phyloP scores from a whole-genome alignment of 129 eudicot species.

The Flaveria trinervia region DNA sequence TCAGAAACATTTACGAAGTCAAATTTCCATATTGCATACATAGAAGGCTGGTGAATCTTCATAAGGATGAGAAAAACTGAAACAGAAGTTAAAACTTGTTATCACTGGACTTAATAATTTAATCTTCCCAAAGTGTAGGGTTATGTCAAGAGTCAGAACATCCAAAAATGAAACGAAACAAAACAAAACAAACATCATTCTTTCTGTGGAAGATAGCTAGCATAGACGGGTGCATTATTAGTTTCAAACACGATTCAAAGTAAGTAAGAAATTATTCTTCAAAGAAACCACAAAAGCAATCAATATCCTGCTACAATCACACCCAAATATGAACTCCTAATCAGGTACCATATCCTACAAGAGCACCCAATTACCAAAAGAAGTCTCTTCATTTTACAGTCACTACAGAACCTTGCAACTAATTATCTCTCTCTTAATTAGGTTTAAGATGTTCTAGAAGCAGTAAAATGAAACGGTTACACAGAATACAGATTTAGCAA shows the following conservation, averaged over 20 bases:
- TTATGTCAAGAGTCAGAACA: constrained; percentile 23
- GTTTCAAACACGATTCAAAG: background rate
- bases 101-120: too few species aligned
- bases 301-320: background rate
- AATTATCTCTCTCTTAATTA: constrained; percentile 3
- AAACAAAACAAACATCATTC: background rate
- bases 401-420: background rate
- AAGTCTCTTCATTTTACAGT: too few species aligned
- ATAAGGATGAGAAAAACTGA: constrained; percentile 8
- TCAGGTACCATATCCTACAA: background rate
- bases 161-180: constrained; percentile 2
- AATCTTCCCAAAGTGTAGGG: background rate
- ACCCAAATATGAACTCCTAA: background rate
- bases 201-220: background rate
- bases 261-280: background rate
- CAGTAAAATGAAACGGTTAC: constrained; percentile 9
- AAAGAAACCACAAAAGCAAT: background rate
- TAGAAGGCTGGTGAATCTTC: background rate
- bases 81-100: background rate
- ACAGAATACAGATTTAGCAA: background rate
- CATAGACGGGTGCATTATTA: too few species aligned
- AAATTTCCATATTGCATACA: constrained; percentile 6
- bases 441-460: background rate
- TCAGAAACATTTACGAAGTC: background rate
- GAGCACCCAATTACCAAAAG: background rate